Evolutionary conservation across 176 grass and related monocot species (phyloP).

Genomic region (Olyra latifolia): DNA sequence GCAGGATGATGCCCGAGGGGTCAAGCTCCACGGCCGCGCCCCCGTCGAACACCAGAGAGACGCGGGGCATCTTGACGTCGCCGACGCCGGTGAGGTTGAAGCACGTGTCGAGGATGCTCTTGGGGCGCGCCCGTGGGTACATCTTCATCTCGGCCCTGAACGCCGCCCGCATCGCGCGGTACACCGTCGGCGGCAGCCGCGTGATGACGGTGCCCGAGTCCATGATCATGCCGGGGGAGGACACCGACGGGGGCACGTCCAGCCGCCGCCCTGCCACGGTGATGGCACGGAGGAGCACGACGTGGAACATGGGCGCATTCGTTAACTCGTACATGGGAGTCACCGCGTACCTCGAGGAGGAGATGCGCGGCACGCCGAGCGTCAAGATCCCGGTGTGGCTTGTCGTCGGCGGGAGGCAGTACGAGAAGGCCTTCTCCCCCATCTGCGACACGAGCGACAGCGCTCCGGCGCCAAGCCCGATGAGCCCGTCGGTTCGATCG

Average conservation of each 20-base stretch:
- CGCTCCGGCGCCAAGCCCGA: neutral
- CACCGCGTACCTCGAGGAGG: neutral
- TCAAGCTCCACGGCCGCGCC: too few relatives aligned
- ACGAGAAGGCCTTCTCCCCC: neutral
- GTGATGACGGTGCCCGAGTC: too few relatives aligned
- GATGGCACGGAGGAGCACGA: slow-evolving; percentile 31
- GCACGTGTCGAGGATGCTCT: too few relatives aligned
- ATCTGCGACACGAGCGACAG: too few relatives aligned
- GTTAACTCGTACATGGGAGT: too few relatives aligned
- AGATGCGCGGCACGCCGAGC: neutral
- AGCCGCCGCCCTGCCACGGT: slow-evolving; percentile 39
- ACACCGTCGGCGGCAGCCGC: slow-evolving; percentile 46
- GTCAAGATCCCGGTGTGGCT: neutral
- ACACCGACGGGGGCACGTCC: slow-evolving; percentile 16
- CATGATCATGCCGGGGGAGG: slow-evolving; percentile 36
- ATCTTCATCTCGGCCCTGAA: slow-evolving; percentile 41
- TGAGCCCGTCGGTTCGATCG: too few relatives aligned
- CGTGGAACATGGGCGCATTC: slow-evolving; percentile 43
- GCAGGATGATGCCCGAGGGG: too few relatives aligned
- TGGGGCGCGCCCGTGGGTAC: slow-evolving; percentile 41
- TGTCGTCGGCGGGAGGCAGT: neutral
- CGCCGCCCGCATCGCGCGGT: slow-evolving; percentile 32
- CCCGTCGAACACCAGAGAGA: too few relatives aligned
- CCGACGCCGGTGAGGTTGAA: too few relatives aligned
- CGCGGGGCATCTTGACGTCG: too few relatives aligned